Conservation (phyloP, 345 rosid species). For the Carallia pectinifolia region DNA sequence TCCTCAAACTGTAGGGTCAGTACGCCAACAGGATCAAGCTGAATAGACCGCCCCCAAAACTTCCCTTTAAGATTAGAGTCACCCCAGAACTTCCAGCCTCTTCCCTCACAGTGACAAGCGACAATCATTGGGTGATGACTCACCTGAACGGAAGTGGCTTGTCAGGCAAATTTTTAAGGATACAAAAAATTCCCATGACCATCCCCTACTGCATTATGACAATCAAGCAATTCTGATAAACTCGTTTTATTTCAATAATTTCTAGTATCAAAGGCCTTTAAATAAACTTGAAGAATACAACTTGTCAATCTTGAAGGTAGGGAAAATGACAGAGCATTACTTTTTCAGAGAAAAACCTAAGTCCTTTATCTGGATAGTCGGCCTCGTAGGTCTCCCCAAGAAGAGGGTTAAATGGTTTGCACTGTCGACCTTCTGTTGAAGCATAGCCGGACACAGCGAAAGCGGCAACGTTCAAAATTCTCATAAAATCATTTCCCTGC, state of each 20-base stretch:
- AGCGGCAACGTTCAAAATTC: slow-evolving; percentile 87
- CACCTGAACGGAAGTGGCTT: slow-evolving; percentile 54
- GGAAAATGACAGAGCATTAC: slow-evolving; percentile 33
- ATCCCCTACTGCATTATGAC: neutral
- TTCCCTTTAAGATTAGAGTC: slow-evolving; percentile 98
- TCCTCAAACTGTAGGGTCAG: slow-evolving; percentile 86
- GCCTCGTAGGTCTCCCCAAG: slow-evolving; percentile 99
- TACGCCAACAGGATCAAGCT: slow-evolving; percentile 95
- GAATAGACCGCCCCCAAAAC: slow-evolving; percentile 97
- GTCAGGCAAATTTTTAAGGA: slow-evolving; percentile 16
- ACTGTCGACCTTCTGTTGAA: slow-evolving; percentile 96
- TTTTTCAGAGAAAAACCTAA: slow-evolving; percentile 91
- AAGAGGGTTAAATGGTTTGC: slow-evolving; percentile 97
- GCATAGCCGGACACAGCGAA: slow-evolving; percentile 99
- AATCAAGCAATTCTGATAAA: neutral
- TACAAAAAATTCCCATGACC: slow-evolving; percentile 8
- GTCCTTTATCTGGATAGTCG: slow-evolving; percentile 98
- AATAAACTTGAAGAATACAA: neutral
- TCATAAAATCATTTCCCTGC: slow-evolving; percentile 96
- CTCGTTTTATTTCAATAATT: neutral
- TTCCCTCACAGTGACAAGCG: slow-evolving; percentile 98
- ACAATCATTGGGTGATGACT: slow-evolving; percentile 98
- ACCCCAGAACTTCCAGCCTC: slow-evolving; percentile 99
- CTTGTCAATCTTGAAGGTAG: neutral
- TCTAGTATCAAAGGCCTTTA: neutral